Evolutionary conservation across 805 yeast genomes (phyloP).

Genomic region (Metschnikowia kofuensis): DNA sequence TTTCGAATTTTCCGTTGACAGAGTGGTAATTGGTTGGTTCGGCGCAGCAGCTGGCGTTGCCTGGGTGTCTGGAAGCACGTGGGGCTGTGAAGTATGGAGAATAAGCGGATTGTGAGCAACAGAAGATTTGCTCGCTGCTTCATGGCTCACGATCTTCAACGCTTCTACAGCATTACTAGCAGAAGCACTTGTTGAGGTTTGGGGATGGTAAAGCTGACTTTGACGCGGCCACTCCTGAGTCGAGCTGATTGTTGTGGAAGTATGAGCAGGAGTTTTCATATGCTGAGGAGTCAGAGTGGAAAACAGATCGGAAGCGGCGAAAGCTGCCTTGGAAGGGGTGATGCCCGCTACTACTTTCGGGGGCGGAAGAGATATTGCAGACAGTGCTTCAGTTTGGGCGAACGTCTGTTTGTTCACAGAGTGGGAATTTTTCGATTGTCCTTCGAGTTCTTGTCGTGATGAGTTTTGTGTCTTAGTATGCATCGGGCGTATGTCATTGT

Average conservation of each 20-base stretch:
- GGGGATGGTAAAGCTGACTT: neutral
- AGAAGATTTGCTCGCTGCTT: no score
- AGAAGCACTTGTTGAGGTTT: no score
- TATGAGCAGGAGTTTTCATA: neutral
- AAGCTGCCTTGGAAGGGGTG: conserved; percentile 5
- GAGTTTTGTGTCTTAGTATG: neutral
- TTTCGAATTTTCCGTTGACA: no score
- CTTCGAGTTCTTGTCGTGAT: neutral
- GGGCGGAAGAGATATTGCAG: conserved; percentile 5
- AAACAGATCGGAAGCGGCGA: neutral
- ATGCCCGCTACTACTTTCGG: neutral
- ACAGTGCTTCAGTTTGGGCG: neutral
- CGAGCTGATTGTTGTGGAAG: neutral
- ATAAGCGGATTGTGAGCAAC: no score
- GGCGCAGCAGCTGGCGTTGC: no score
- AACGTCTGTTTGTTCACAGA: neutral
- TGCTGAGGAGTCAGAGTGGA: conserved; percentile 9
- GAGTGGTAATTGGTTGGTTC: no score
- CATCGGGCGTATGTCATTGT: neutral
- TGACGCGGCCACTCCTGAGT: neutral
- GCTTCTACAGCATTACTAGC: no score
- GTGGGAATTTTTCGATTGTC: neutral
- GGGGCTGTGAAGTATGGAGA: no score
- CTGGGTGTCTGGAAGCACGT: no score
- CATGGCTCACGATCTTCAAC: no score